phyloP scores from a whole-genome alignment of 1,139 yeast genomes.

The Geotrichum carabidarum region DNA sequence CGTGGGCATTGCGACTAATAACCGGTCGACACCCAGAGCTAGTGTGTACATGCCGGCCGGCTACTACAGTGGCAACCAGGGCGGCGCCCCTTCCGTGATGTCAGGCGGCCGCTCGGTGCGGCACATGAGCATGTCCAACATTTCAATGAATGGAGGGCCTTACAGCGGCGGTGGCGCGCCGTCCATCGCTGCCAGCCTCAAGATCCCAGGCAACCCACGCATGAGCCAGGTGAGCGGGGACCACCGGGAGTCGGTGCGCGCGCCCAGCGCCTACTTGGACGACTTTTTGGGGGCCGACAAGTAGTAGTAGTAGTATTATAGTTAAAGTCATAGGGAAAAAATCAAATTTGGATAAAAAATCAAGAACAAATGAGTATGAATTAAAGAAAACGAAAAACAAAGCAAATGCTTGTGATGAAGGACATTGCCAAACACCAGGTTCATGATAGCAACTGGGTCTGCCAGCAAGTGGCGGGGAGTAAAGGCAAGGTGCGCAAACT shows the following conservation, averaged over 20 bases:
- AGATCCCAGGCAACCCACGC: slow-evolving; percentile 14
- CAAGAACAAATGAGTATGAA: no score
- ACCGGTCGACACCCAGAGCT: slow-evolving; percentile 24
- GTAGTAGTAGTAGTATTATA: not conserved
- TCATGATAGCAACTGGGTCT: no score
- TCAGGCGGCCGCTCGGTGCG: slow-evolving; percentile 16
- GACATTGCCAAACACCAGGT: no score
- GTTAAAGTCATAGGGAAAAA: no score
- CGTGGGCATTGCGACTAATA: slow-evolving; percentile 21
- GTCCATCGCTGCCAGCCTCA: slow-evolving; percentile 23
- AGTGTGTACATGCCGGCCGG: slow-evolving; percentile 39
- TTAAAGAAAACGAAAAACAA: no score
- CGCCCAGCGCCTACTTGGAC: slow-evolving; percentile 40
- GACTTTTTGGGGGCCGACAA: slow-evolving; percentile 34
- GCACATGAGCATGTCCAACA: slow-evolving; percentile 22
- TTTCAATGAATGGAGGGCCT: slow-evolving; percentile 12
- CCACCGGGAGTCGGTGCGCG: slow-evolving; percentile 27
- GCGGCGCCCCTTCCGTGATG: slow-evolving; percentile 18
- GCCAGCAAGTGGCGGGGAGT: no score
- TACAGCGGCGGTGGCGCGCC: slow-evolving; percentile 21
- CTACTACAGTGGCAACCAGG: slow-evolving; percentile 29
- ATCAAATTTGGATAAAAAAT: no score
- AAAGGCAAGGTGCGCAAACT: no score
- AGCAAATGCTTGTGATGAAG: no score
- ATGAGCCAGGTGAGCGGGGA: slow-evolving; percentile 15